Evolutionary conservation across 2,329 filamentous ascomycete species (phyloP), one percentile per base, ranked within the genome.

Genomic region (Nothomitra cinnamomea): DNA sequence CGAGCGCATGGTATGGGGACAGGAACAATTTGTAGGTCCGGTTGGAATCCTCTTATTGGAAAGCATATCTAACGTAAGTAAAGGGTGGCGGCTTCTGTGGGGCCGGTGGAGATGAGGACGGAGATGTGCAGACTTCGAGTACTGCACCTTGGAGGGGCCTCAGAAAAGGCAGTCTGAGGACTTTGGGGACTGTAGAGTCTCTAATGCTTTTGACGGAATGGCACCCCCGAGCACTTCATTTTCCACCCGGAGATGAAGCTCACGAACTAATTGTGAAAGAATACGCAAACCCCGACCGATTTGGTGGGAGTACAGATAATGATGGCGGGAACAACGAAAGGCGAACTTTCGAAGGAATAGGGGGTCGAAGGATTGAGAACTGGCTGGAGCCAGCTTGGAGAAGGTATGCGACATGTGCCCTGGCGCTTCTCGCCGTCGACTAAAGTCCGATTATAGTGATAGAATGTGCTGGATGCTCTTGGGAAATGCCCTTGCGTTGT

Each of bases 401-500:
- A 60, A 87, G 84, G 58, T 57, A 56, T 58, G 56, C 51, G 55
- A 54, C 7, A 55, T 38, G 19, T 19, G 24, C n/a, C 17, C 32
- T 8, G 45, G 5, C n/a, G 5, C 3, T 35, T 13, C 15, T 49
- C 1, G 8, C 24, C 45, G 53, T 36, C 50, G 45, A 21, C 35
- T 41, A 22, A 52, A 32, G 28, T 32, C 28, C 36, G 2, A 32
- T 12, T n/a, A 43, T 15, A 73, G 71, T 56, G 90, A 95, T 62
- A 84, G 88, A 53, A 94, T 95, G 86, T 94, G 87, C 64, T 95
- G 90, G 90, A 95, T 95, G 87, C 72, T 96, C 13, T 75, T 96
- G 28, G 94, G 87, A 62, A 94, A 88, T 38, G 88, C 87, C 13
- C 85, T 90, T 72, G 85, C 88, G 1, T 72, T 96, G 38, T 87